These are phyloP conservation scores for Nelumbo lutea DNA, from an alignment of 164 flowering plant species.

Conservation along the genomic window DNA sequence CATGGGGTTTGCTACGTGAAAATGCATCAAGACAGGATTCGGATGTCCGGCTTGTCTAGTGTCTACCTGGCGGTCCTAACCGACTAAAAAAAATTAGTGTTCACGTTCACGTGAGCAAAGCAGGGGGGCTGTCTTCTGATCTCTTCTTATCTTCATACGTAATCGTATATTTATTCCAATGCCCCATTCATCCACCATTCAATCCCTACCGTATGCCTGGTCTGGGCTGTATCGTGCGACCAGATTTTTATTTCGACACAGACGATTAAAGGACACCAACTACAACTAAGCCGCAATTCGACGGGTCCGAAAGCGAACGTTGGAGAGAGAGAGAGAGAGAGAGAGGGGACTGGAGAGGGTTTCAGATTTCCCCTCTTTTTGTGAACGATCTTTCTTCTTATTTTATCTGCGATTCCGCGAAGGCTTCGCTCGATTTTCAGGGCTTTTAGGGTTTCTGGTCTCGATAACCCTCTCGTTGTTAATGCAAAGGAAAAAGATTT, in stretches of 20 bases:
- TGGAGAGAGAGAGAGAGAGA: background rate
- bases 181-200: too few relatives aligned
- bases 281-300: background rate
- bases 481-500: background rate
- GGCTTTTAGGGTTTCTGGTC: background rate
- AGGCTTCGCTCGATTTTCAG: conserved; percentile 1
- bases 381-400: background rate
- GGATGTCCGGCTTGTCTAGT: too few relatives aligned
- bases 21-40: too few relatives aligned
- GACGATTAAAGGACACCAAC: background rate
- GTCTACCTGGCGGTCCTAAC: too few relatives aligned
- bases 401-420: conserved; percentile 1
- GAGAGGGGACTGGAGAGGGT: too few relatives aligned
- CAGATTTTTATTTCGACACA: background rate
- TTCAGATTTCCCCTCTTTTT: background rate
- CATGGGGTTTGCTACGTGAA: too few relatives aligned
- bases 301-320: background rate
- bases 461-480: background rate
- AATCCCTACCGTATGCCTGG: too few relatives aligned
- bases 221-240: background rate
- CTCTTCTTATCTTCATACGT: too few relatives aligned
- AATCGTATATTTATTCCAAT: too few relatives aligned
- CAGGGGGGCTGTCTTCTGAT: too few relatives aligned
- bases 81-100: too few relatives aligned
- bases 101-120: too few relatives aligned